Evolutionary conservation across 108 stramenopile genomes (phyloP).

Genomic region (Discostella stelligeroides): DNA sequence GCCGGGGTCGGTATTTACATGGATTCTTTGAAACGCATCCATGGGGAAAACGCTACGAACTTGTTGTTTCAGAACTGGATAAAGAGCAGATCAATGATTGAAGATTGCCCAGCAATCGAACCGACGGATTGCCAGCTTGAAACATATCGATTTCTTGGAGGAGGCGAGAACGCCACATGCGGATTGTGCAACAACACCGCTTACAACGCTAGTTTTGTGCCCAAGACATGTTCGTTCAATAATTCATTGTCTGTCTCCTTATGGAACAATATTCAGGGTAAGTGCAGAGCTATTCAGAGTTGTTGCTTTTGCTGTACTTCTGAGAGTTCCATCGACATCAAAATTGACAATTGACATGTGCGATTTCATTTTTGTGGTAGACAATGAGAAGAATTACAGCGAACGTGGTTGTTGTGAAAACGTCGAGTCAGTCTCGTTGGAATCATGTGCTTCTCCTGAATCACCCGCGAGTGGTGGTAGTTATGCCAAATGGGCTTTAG

Average conservation of each 20-base stretch:
- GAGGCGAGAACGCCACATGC: conserved; percentile 36
- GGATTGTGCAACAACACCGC: conserved; percentile 37
- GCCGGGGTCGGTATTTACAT: conserved; percentile 35
- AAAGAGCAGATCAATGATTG: conserved; percentile 9
- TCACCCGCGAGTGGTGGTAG: too few relatives aligned
- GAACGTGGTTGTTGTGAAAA: conserved; percentile 1
- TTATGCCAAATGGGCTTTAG: too few relatives aligned
- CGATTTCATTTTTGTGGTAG: background rate
- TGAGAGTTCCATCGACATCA: background rate
- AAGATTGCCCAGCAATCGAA: conserved; percentile 31
- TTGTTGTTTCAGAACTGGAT: conserved; percentile 37
- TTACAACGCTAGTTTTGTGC: conserved; percentile 18
- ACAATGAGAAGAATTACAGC: background rate
- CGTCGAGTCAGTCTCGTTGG: background rate
- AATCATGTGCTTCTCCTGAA: too few relatives aligned
- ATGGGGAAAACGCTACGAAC: conserved; percentile 25
- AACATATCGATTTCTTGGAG: conserved; percentile 28
- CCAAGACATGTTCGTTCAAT: conserved; percentile 22
- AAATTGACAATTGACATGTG: background rate
- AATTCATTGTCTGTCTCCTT: conserved; percentile 18
- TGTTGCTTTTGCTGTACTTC: background rate
- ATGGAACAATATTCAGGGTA: conserved; percentile 39
- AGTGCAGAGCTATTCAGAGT: conserved; percentile 4
- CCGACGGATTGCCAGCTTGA: conserved; percentile 36
- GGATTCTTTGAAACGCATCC: conserved; percentile 28